These are phyloP conservation scores for Paraphoma chrysanthemicola DNA, from an alignment of 2,329 filamentous ascomycete species.

Conservation along the genomic window DNA sequence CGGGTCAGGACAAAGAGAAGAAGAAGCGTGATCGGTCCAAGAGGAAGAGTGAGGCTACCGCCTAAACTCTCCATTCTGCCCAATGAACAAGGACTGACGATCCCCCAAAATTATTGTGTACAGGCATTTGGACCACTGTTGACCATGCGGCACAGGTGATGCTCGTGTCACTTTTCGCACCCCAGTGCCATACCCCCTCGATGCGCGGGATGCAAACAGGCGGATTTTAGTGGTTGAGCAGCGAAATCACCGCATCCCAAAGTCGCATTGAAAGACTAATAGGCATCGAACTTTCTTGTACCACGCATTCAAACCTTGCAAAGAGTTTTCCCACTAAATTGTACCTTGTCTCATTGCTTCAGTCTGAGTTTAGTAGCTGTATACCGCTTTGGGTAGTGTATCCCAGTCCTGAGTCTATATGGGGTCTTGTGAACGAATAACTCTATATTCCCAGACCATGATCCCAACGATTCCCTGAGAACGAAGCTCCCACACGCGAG, in stretches of 20 bases:
- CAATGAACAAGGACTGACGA: not conserved
- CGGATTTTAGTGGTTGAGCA: not conserved
- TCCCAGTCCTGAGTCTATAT: no score
- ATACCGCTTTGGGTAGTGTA: no score
- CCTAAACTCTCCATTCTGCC: constrained; percentile 15
- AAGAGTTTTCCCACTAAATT: no score
- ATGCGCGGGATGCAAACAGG: constrained; percentile 5
- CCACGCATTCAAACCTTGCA: no score
- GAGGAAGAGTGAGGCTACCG: constrained; percentile 41
- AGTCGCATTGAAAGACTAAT: not conserved
- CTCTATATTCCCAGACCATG: no score
- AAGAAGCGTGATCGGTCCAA: constrained; percentile 45
- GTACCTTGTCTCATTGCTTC: no score
- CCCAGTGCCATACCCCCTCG: constrained; percentile 4
- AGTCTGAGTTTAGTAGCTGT: no score
- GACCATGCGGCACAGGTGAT: constrained; percentile 6
- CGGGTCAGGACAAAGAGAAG: constrained; percentile 16
- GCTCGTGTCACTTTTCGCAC: constrained; percentile 4
- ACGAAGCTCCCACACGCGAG: no score
- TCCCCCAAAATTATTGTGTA: constrained; percentile 1
- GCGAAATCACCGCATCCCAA: constrained; percentile 1
- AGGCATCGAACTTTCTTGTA: no score
- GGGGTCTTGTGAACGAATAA: no score
- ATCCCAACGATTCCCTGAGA: no score
- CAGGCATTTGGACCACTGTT: constrained; percentile 1